Conservation (phyloP, 2,329 filamentous ascomycete genomes). For the Allantophomopsis cytisporea region DNA sequence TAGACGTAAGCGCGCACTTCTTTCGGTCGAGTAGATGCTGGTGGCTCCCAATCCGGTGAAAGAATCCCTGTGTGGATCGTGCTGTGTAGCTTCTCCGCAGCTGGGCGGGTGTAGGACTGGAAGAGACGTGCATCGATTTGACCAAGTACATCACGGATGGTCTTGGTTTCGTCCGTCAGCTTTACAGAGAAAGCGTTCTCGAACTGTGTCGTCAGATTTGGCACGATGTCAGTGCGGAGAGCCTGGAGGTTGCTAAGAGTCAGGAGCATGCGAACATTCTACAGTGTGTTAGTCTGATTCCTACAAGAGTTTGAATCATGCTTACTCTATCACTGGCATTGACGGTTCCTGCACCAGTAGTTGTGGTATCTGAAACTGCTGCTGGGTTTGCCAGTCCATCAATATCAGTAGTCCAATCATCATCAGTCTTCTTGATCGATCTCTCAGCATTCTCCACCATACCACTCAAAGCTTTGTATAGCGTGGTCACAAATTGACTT, state of each 20-base stretch:
- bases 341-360: slow-evolving; percentile 31
- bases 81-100: slow-evolving; percentile 50
- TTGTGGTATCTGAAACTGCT: slow-evolving; percentile 19
- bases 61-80: slow-evolving; percentile 64
- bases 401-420: slow-evolving; percentile 18
- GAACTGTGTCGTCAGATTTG: slow-evolving; percentile 80
- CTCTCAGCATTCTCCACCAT: slow-evolving; percentile 95
- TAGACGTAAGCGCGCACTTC: slow-evolving; percentile 85
- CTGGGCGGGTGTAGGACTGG: slow-evolving; percentile 77
- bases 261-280: slow-evolving; percentile 87
- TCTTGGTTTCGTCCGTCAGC: slow-evolving; percentile 84
- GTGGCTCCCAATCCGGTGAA: slow-evolving; percentile 57
- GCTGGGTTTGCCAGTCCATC: slow-evolving; percentile 17
- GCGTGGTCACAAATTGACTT: slow-evolving; percentile 80
- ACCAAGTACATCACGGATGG: slow-evolving; percentile 75
- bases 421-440: slow-evolving; percentile 41
- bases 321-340: slow-evolving; percentile 38
- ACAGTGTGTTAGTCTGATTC: slow-evolving; percentile 14
- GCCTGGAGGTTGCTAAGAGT: slow-evolving; percentile 86
- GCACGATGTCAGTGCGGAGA: slow-evolving; percentile 70
- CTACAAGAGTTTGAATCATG: slow-evolving; percentile 4
- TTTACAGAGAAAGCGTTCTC: slow-evolving; percentile 91
- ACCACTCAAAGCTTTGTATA: slow-evolving; percentile 88
- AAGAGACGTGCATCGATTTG: slow-evolving; percentile 90
- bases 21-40: slow-evolving; percentile 40